Conservation (phyloP, 257 asterid species). For the Coffea eugenioides region DNA sequence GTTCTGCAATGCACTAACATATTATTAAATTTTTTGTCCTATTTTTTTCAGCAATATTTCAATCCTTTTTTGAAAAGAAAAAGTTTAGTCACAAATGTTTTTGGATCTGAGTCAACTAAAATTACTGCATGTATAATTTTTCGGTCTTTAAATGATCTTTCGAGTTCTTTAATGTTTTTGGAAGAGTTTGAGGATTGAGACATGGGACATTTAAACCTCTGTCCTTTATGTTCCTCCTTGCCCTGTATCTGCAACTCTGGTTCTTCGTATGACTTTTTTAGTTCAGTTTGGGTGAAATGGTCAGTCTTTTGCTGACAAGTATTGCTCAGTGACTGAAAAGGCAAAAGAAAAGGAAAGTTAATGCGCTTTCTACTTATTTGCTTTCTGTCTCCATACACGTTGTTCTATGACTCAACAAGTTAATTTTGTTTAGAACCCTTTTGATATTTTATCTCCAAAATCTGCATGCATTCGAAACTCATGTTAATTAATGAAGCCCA, state of each 20-base stretch:
- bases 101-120: not conserved
- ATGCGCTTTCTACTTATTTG: not conserved
- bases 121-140: not conserved
- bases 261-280: not conserved
- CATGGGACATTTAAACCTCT: not conserved
- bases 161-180: not conserved
- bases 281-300: not conserved
- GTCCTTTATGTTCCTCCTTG: not conserved
- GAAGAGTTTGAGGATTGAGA: not conserved
- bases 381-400: constrained; percentile 14
- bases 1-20: not conserved
- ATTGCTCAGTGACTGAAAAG: constrained; percentile 11
- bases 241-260: not conserved
- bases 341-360: constrained; percentile 18
- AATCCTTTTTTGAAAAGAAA: too few species aligned
- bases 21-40: too few species aligned
- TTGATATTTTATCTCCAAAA: not conserved
- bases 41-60: too few species aligned
- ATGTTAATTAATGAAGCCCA: not conserved
- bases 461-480: not conserved
- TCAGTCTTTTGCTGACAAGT: constrained; percentile 4
- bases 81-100: too few species aligned
- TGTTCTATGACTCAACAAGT: constrained; percentile 10
- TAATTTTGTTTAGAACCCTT: not conserved
- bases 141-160: not conserved